Base-by-base conservation (phyloP, 2,329 filamentous ascomycete species). In the Mycocentrospora acerina region DNA sequence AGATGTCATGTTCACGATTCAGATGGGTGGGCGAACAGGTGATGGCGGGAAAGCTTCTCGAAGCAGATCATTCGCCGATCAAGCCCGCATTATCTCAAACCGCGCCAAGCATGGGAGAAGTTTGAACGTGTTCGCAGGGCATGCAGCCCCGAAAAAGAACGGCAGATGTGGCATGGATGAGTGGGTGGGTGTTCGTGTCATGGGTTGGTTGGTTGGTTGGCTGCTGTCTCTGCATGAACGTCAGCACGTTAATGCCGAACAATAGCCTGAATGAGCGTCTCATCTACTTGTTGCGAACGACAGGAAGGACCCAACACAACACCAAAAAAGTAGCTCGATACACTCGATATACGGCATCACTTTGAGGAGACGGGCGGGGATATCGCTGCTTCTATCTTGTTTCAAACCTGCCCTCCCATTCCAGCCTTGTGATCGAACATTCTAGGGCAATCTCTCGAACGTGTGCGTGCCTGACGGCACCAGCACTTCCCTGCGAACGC, bases 111-210 rank as follows among this genome's bases (percentile, higher is more conserved):
- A 22, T 22, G 19, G 5, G 39, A 40, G 30, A 29, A 42, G 53
- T 60, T 55, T 52, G 53, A 50, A 53, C 49, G 51, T 57, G 55
- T 60, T 59, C 55, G 55, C 55, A 57, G 48, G 28, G 34, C 28
- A 46, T 45, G 46, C 38, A 34, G 31, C 42, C 41, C 43, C 37
- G 35, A 33, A 42, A 39, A 40, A 47, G 46, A 32, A 40, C 28
- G n/a, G n/a, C n/a, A n/a, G n/a, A n/a, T n/a, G n/a, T n/a, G n/a
- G n/a, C n/a, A n/a, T n/a, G n/a, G n/a, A n/a, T n/a, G n/a, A 34
- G 25, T 33, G 14, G 19, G 22, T 34, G 31, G 27, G 25, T 25
- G 37, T 42, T 44, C 35, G 46, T 51, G 47, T 50, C 45, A 47
- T 38, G 46, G 37, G 33, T 35, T 44, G 35, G 31, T 40, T 32